Evolutionary conservation across 352 stramenopile genomes (phyloP), one percentile per base, ranked within the genome.

Genomic region (Phytophthora cryptogea): DNA sequence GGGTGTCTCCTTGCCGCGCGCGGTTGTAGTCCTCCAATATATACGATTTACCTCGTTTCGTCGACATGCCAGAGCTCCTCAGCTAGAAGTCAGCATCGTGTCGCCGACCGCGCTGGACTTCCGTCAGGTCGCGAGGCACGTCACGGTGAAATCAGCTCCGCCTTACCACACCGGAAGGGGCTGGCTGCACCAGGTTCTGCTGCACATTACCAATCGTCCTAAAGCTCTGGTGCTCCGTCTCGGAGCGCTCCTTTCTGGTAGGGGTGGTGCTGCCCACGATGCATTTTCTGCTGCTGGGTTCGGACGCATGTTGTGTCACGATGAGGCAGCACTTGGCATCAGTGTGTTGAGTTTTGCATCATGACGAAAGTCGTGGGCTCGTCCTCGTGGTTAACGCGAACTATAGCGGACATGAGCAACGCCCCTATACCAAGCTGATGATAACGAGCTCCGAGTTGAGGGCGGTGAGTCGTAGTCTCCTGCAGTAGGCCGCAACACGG

Each of bases 1-100:
- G 59, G 31, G 54, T 52, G 36, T 48, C 36, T 42, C 36, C 35
- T 17, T 17, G 35, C 35, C 35, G 35, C 3, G 35, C 17, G 35
- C 26, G 26, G 26, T 66, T 57, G 31, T 52, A 40, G 46, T 41
- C 44, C 63, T 59, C 47, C 52, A 72, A 66, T 64, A 64, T 59
- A 59, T 63, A 23, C 20, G 57, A 52, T 51, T 58, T 67, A 59
- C n/a, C 26, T 35, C 10, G 9, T 62, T 62, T 59, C 51, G 63
- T 68, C 40, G 26, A 59, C 63, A 67, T 58, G 47, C 20, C 32
- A 23, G 20, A 61, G 59, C 52, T 62, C 31, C 13, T 23, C 13
- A 51, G 58, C 47, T 66, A 45, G 54, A 35, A 37, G 52, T 59
- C 45, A 63, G 54, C 35, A 14, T 49, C 23, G 31, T 59, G 48